phyloP scores from a whole-genome alignment of 768 basidiomycete species.

The Auriscalpium vulgare region DNA sequence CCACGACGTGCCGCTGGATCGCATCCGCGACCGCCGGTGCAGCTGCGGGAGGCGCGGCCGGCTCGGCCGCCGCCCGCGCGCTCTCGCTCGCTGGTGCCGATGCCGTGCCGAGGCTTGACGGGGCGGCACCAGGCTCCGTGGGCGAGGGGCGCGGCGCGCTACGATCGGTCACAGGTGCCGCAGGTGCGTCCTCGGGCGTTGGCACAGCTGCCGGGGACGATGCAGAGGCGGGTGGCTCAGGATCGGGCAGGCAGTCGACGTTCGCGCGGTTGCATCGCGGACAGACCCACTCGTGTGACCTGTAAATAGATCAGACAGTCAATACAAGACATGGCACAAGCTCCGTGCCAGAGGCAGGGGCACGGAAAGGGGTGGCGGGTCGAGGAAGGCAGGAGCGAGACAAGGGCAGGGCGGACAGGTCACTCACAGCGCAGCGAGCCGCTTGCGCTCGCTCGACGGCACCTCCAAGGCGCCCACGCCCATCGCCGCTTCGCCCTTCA shows the following conservation, averaged over 20 bases:
- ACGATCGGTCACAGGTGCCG: too few species aligned
- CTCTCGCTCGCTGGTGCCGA: too few species aligned
- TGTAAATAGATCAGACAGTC: conserved; percentile 21
- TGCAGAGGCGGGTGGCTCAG: conserved; percentile 13
- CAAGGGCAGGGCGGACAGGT: conserved; percentile 1
- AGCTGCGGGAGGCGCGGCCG: background rate
- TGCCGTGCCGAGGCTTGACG: too few species aligned
- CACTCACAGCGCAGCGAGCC: conserved; percentile 68
- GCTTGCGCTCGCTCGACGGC: conserved; percentile 64
- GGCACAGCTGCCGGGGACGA: background rate
- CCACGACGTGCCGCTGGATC: background rate
- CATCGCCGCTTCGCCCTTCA: conserved; percentile 80
- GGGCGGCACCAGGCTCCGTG: too few species aligned
- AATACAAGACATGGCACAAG: background rate
- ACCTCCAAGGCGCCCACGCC: conserved; percentile 86
- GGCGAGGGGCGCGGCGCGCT: too few species aligned
- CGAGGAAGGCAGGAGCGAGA: background rate
- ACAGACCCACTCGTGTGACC: conserved; percentile 77
- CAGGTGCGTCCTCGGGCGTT: too few species aligned
- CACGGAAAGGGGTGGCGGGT: conserved; percentile 5
- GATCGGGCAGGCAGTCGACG: conserved; percentile 65
- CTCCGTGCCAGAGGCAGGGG: background rate
- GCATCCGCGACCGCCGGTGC: background rate
- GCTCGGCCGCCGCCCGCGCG: background rate
- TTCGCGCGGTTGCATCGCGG: conserved; percentile 66